Conservation (phyloP, 148 eudicot species). For the Polygonum aviculare region DNA sequence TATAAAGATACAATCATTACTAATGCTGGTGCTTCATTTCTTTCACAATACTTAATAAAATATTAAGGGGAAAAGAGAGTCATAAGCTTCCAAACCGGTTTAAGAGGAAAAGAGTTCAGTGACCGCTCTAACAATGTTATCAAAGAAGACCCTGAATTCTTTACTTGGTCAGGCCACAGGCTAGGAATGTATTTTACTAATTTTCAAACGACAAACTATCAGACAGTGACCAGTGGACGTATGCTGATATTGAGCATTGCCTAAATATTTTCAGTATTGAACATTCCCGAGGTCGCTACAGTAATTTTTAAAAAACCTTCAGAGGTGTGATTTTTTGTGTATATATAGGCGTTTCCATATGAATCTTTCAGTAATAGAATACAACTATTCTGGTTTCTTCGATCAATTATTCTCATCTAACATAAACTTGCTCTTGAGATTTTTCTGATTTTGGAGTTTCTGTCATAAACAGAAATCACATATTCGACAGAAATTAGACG, state of each 20-base stretch:
- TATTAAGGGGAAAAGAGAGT: background rate
- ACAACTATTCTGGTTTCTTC: background rate
- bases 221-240: background rate
- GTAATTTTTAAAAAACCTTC: no score
- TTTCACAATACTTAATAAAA: background rate
- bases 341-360: no score
- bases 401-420: background rate
- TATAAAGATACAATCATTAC: background rate
- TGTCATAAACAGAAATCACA: background rate
- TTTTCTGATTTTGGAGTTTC: background rate
- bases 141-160: background rate
- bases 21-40: background rate
- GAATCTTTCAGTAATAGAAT: background rate
- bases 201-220: background rate
- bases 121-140: background rate
- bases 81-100: background rate
- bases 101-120: background rate
- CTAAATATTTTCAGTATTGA: background rate
- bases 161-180: no score
- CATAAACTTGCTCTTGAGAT: background rate
- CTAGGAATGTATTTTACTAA: background rate
- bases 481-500: background rate
- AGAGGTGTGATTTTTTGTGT: no score
- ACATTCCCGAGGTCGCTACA: background rate
- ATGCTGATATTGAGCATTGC: background rate